Conservation (phyloP, 2,329 filamentous ascomycete species). For the Trichoderma endophyticum region DNA sequence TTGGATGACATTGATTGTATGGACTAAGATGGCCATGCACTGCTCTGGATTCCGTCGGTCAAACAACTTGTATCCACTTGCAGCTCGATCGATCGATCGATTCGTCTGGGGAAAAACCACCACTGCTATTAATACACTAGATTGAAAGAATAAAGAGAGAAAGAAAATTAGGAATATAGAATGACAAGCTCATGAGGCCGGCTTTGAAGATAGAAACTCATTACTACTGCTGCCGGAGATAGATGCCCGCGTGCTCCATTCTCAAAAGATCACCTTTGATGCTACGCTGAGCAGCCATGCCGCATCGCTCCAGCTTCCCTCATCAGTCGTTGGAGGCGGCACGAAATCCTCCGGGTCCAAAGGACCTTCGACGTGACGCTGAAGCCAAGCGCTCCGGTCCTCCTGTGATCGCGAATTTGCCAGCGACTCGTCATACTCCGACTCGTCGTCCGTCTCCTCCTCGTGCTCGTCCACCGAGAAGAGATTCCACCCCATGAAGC, state of each 20-base stretch:
- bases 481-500: constrained; percentile 57
- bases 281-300: constrained; percentile 66
- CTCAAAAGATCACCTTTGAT: constrained; percentile 55
- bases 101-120: not conserved
- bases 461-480: constrained; percentile 62
- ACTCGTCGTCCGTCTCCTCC: constrained; percentile 46
- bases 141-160: not conserved
- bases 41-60: not conserved
- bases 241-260: not conserved
- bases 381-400: constrained; percentile 34
- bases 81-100: constrained; percentile 7
- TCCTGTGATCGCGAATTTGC: constrained; percentile 29
- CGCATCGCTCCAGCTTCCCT: constrained; percentile 63
- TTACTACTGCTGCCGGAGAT: not conserved
- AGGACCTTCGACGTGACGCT: constrained; percentile 40
- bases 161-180: not conserved
- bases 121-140: not conserved
- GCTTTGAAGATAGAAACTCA: not conserved
- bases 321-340: constrained; percentile 48
- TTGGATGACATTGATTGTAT: not conserved
- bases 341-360: constrained; percentile 45
- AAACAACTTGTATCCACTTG: not conserved
- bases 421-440: constrained; percentile 31
- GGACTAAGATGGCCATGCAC: not conserved
- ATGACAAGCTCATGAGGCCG: not conserved